Evolutionary conservation across 257 asterid species (phyloP).

Genomic region (Petrea volubilis): DNA sequence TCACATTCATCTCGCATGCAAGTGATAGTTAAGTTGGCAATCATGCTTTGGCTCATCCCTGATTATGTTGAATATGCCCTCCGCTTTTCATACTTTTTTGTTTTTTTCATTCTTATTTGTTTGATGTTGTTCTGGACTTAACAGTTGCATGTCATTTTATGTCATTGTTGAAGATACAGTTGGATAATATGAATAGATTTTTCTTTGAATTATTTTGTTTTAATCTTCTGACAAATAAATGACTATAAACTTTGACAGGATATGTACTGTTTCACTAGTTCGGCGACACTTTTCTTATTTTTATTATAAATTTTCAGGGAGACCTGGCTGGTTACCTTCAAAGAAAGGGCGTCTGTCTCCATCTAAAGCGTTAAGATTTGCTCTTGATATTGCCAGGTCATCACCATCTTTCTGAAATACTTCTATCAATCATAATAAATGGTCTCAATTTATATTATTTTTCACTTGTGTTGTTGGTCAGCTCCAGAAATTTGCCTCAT

Average conservation of each 20-base stretch:
- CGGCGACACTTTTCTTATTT: slow-evolving; percentile 20
- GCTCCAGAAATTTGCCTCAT: not conserved
- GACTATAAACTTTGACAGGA: not conserved
- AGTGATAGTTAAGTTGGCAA: not conserved
- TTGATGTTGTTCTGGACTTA: not conserved
- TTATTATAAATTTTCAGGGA: slow-evolving; percentile 55
- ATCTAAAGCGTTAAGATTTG: slow-evolving; percentile 82
- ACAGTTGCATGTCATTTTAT: not conserved
- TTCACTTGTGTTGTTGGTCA: not conserved
- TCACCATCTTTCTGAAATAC: slow-evolving; percentile 7
- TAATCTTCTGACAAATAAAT: not conserved
- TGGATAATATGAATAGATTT: not conserved
- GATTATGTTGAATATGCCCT: not conserved
- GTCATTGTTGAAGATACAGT: not conserved
- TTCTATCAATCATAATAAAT: not conserved
- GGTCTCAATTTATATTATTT: not conserved
- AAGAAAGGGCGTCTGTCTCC: slow-evolving; percentile 89
- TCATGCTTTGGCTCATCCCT: not conserved
- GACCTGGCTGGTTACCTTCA: slow-evolving; percentile 79
- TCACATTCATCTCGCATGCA: not conserved
- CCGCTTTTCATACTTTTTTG: not conserved
- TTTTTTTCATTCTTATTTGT: not conserved
- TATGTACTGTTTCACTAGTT: not conserved
- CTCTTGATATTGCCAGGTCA: slow-evolving; percentile 94
- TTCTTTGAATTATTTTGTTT: not conserved